phyloP scores from a whole-genome alignment of 306 rosid species.

The Quercus robur region DNA sequence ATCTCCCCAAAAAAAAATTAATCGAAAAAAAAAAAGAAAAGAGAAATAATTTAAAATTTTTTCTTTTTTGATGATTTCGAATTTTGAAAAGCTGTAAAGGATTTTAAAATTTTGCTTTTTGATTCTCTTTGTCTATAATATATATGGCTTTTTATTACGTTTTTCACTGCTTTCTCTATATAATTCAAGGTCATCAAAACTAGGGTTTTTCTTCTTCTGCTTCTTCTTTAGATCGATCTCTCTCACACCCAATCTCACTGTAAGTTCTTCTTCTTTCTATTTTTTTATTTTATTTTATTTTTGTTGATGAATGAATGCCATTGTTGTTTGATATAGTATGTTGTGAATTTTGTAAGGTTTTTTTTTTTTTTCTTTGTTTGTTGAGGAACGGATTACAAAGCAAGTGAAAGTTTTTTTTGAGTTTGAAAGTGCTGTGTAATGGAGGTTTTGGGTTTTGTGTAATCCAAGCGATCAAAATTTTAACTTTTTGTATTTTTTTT shows the following conservation, averaged over 20 bases:
- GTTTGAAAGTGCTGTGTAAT: not conserved
- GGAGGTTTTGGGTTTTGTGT: not conserved
- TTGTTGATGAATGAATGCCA: conserved; percentile 4
- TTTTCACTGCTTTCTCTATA: too few relatives aligned
- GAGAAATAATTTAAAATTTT: too few relatives aligned
- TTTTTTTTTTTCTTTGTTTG: not conserved
- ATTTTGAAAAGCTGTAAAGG: too few relatives aligned
- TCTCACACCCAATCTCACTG: conserved; percentile 24
- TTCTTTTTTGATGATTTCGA: too few relatives aligned
- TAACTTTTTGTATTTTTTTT: not conserved
- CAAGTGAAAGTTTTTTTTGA: not conserved
- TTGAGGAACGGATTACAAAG: conserved; percentile 9
- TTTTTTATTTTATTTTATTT: not conserved
- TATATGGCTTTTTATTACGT: too few relatives aligned
- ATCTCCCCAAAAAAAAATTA: too few relatives aligned
- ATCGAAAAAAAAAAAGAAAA: too few relatives aligned
- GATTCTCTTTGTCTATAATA: too few relatives aligned
- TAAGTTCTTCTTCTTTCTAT: conserved; percentile 28
- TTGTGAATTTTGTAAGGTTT: not conserved
- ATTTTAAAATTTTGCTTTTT: too few relatives aligned
- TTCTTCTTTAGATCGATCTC: conserved; percentile 34
- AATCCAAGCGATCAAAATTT: not conserved
- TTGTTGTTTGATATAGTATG: not conserved
- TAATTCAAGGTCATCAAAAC: conserved; percentile 19
- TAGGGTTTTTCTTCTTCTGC: conserved; percentile 42